Base-by-base conservation (phyloP, 345 rosid species). In the Cardamine chenopodiifolia region DNA sequence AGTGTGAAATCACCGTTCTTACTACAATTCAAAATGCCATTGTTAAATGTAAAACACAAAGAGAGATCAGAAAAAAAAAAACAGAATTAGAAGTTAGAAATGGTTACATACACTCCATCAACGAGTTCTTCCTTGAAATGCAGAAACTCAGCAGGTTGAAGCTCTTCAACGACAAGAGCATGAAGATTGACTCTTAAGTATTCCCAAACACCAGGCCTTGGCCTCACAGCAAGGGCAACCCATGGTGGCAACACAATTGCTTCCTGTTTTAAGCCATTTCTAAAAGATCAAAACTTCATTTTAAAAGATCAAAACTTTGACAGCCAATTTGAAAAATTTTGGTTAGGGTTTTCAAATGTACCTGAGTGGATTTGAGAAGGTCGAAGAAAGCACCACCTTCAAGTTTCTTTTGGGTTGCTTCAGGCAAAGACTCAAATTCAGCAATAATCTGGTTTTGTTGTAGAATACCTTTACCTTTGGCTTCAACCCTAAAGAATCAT, bases 141-240 rank as follows among this genome's bases (percentile, higher is more conserved):
- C 37, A 95, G 97, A 60, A 83, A 95, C 85, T 95, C 92, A 10
- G 97, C 75, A 44, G 86, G 92, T 12, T 31, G 70, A 73, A 95
- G 80, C 83, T 92, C 97, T 82, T 95, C 98, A 18, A 90, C 89
- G 4, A 85, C 86, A 17, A 95, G 97, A 17, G 87, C 96, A 40
- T 92, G 93, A 44, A 89, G 80, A 72, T 93, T 84, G 66, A 91
- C 91, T 69, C 93, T 83, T 31, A 93, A 58, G 81, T 93, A 86
- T 52, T 93, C 97, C 98, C 98, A 91, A 9, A 93, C 98, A 74
- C 98, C 98, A 63, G 97, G 98, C 68, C 96, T 89, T 40, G 96
- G 97, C 22, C 98, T 89, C 61, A 93, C 90, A 22, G 98, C 98
- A 37, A 93, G 86, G 17, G 92, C 97, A 32, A 93, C 87, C 96